Evolutionary conservation across 805 yeast species (phyloP), one percentile per base, ranked within the genome.

Genomic region (Wickerhamomyces strasburgensis): DNA sequence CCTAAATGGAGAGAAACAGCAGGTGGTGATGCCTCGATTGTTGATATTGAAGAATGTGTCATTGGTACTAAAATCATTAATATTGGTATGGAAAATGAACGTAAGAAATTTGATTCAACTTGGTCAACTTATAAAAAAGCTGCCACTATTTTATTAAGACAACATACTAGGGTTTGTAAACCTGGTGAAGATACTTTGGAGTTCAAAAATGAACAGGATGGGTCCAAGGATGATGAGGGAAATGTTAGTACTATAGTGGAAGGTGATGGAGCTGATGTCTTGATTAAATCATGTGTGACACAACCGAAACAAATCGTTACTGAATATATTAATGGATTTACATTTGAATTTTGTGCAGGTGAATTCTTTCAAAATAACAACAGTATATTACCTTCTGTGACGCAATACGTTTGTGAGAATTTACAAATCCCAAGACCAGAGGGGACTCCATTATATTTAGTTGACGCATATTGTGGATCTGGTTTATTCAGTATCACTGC

Each of bases 341-440:
- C 78, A 34, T 93, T 93, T 61, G 80, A 84, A 53, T 93, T 86
- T 60, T 80, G 88, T 23, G 97, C 97, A 0, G 95, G 96, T 38
- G 96, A 89, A 58, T 93, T 93, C 57, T 93, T 93, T 70, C 98
- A 90, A 63, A 90, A 90, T 64, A 90, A 90, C 63, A 89, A 88
- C 60, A 80, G 95, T 15, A 90, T 93, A 18, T 65, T 93, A 44
- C 96, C 97, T 3, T 59, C 67, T 3, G 94, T 93, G 14, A 83
- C 95, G 5, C 67, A 69, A 28, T 89, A 86, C 56, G 98, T 93
- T 14, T 75, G 81, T 42, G 70, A 77, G 7, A 85, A 86, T 52
- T 62, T 89, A 35, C 67, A 67, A 33, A 60, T 76, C 25, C 62
- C 69, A 9, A 51, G 52, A 31, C 43, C 41, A 4, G 67, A 65